These are phyloP conservation scores for Ascochyta lentis DNA, from an alignment of 2,329 filamentous ascomycete species.

Conservation along the genomic window DNA sequence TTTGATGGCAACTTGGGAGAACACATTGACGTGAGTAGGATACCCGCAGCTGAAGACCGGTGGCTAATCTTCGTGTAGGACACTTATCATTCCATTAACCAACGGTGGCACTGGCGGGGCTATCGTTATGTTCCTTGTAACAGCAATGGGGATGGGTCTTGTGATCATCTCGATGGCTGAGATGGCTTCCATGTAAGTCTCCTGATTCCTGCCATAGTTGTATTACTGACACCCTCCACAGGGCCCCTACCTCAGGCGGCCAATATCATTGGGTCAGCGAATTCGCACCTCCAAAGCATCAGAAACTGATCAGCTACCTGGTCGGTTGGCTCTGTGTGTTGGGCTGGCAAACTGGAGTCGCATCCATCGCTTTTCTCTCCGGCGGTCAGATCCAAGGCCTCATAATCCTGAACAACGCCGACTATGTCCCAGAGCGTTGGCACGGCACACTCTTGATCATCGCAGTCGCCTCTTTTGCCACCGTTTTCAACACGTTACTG, in stretches of 20 bases:
- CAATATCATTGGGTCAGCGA: constrained; percentile 42
- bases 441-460: constrained; percentile 59
- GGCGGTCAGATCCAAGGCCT: constrained; percentile 42
- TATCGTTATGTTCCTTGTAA: constrained; percentile 35
- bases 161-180: constrained; percentile 38
- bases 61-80: constrained; percentile 17
- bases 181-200: constrained; percentile 36
- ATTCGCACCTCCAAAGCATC: constrained; percentile 31
- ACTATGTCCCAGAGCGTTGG: constrained; percentile 53
- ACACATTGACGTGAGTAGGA: constrained; percentile 21
- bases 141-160: constrained; percentile 25
- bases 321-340: constrained; percentile 52
- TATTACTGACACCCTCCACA: not conserved
- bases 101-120: constrained; percentile 37
- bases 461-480: constrained; percentile 49
- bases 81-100: constrained; percentile 26
- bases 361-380: constrained; percentile 38
- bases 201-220: too few species aligned
- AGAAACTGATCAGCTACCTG: constrained; percentile 33
- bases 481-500: constrained; percentile 55
- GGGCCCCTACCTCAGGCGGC: constrained; percentile 36
- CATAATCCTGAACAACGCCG: constrained; percentile 47
- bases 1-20: constrained; percentile 40
- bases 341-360: constrained; percentile 51
- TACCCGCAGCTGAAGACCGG: not conserved